Evolutionary conservation across 139 green algal species (phyloP), one percentile per base, ranked within the genome.

Genomic region (Chlorella sorokiniana): DNA sequence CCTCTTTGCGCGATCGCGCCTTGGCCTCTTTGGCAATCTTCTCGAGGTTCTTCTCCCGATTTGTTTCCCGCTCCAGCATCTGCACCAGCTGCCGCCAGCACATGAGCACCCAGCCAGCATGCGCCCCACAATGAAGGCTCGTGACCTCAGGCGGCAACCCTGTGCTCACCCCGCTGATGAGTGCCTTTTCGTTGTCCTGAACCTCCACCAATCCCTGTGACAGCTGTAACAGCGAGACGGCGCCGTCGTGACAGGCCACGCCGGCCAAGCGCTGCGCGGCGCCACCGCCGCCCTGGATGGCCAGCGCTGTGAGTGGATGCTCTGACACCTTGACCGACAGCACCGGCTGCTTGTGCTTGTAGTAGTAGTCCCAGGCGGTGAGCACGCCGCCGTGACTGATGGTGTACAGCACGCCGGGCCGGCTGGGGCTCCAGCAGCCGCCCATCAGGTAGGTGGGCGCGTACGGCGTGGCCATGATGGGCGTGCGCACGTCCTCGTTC

Each of bases 291-390:
- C 87, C 56, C 69, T 86, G 79, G 22, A 81, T 42, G 35, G 65
- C 65, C 61, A 70, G 65, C n/a, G 52, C 22, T 2, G 62, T 83
- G 20, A 86, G 76, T 33, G 54, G 65, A 0, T 20, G 59, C 40
- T 73, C 61, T 0, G 22, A 59, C 33, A 94, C 94, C 82, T 92
- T 86, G 65, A 93, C 73, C 1, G 73, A 79, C 31, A 98, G 86
- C 35, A 87, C 91, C 0, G 95, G 93, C 78, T 97, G 93, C 77
- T 92, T 95, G 84, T 97, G 93, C 87, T 96, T 98, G 91, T 95
- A 95, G 83, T 92, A 95, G 77, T 96, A 91, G 87, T 98, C 95
- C 95, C 95, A 98, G 56, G 94, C 89, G 77, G 97, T 91, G 79
- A 98, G 70, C n/a, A 69, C 84, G 79, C 95, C 95, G 78, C 96